phyloP scores from a whole-genome alignment of 805 yeast species.

The Schizosaccharomyces japonicus region DNA sequence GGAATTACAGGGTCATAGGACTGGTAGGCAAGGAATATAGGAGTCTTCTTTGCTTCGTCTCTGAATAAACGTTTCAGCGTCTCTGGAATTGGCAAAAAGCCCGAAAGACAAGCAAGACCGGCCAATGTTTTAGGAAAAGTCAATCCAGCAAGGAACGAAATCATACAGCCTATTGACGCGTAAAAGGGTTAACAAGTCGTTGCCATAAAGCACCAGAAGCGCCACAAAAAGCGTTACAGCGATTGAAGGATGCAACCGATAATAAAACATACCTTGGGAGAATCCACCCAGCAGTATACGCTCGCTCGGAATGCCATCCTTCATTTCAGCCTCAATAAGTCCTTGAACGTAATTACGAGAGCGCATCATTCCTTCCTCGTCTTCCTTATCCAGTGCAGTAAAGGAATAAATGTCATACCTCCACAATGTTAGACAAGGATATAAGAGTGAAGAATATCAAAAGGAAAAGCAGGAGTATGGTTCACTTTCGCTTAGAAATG shows the following conservation, averaged over 20 bases:
- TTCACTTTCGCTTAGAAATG: constrained; percentile 12
- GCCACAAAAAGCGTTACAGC: no score
- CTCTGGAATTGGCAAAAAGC: constrained; percentile 28
- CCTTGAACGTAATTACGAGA: constrained; percentile 14
- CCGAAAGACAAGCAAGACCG: constrained; percentile 54
- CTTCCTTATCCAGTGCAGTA: constrained; percentile 12
- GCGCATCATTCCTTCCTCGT: constrained; percentile 19
- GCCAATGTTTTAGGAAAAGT: constrained; percentile 38
- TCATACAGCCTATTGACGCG: background rate
- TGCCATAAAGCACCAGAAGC: no score
- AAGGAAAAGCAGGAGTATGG: no score
- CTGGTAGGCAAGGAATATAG: constrained; percentile 75
- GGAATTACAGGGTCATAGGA: constrained; percentile 40
- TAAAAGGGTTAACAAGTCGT: no score
- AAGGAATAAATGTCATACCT: background rate
- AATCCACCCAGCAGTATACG: constrained; percentile 83
- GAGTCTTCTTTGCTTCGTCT: constrained; percentile 17
- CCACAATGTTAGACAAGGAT: background rate
- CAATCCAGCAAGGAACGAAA: constrained; percentile 19
- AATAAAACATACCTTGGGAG: constrained; percentile 40
- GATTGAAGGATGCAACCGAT: no score
- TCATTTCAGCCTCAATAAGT: constrained; percentile 15
- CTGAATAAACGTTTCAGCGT: constrained; percentile 19
- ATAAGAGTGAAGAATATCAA: no score
- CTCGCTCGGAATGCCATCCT: constrained; percentile 17